Evolutionary conservation across 2,329 filamentous ascomycete species (phyloP).

Genomic region (Alternaria postmessia): DNA sequence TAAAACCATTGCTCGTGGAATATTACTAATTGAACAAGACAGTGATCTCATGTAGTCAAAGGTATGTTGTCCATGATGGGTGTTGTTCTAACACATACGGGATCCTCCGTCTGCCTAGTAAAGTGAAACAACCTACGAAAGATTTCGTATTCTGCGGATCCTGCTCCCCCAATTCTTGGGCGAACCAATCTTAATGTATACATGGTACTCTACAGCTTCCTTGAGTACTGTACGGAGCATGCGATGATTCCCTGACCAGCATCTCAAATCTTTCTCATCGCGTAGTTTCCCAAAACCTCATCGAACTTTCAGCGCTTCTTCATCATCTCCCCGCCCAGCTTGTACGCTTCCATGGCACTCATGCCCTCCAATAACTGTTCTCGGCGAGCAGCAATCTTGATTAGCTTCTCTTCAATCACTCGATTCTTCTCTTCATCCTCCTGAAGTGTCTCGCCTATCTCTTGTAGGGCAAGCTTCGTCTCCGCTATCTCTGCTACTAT

Average conservation of each 20-base stretch:
- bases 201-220: not conserved
- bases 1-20: not conserved
- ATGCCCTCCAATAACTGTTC: not conserved
- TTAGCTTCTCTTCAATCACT: not conserved
- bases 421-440: too few species aligned
- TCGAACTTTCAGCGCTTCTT: not conserved
- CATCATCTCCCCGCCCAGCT: not conserved
- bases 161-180: too few species aligned
- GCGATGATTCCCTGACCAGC: accelerated
- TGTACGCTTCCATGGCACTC: not conserved
- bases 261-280: not conserved
- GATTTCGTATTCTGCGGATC: accelerated
- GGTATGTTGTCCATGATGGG: too few species aligned
- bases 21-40: accelerated
- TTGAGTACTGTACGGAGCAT: not conserved
- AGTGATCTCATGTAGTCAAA: accelerated
- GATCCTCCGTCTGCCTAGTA: too few species aligned
- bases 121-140: too few species aligned
- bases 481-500: not conserved
- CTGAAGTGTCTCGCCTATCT: not conserved
- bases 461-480: not conserved
- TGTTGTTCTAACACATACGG: too few species aligned
- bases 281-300: not conserved
- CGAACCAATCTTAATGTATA: too few species aligned
- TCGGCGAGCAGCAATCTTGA: not conserved